A percentile compares a stretch with the other conserved stretches of the same genome.
Conservation (phyloP, 306 rosid genomes). For the Boehmeria nivea region DNA sequence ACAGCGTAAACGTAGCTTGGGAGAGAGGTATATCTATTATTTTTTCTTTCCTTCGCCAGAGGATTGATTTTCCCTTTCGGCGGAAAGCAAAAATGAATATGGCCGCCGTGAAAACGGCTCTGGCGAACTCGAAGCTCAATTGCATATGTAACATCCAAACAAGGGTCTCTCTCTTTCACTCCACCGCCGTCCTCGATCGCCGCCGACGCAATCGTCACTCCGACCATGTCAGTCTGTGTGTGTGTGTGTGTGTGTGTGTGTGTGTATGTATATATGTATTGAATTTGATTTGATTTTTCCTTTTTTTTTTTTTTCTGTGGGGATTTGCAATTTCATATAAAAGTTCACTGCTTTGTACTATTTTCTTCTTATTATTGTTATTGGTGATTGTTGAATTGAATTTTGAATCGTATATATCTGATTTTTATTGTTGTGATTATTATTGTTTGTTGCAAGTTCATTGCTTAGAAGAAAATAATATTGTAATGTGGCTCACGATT, state of each 20-base stretch:
- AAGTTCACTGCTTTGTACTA: neutral
- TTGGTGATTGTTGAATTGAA: too few species aligned
- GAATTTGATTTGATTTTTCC: too few species aligned
- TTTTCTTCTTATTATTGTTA: too few species aligned
- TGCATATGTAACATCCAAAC: constrained; percentile 8
- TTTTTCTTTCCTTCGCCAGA: neutral
- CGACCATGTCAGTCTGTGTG: constrained; percentile 48
- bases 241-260: neutral
- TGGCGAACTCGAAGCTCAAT: constrained; percentile 32
- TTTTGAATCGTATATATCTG: too few species aligned
- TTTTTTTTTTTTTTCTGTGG: too few species aligned
- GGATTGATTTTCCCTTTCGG: constrained; percentile 4
- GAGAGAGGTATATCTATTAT: too few species aligned
- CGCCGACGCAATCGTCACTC: constrained; percentile 40
- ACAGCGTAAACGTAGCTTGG: constrained; percentile 19
- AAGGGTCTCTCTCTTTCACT: constrained; percentile 62
- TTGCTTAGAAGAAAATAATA: too few species aligned
- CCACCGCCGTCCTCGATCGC: constrained; percentile 67
- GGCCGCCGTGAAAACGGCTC: constrained; percentile 39
- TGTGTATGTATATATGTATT: neutral
- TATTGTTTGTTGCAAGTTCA: too few species aligned
- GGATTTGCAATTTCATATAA: neutral
- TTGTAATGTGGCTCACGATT: too few species aligned
- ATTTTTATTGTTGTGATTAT: too few species aligned
- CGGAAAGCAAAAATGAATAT: constrained; percentile 39